Base-by-base conservation (phyloP, 441 rosid species). In the Erysimum cheiri region DNA sequence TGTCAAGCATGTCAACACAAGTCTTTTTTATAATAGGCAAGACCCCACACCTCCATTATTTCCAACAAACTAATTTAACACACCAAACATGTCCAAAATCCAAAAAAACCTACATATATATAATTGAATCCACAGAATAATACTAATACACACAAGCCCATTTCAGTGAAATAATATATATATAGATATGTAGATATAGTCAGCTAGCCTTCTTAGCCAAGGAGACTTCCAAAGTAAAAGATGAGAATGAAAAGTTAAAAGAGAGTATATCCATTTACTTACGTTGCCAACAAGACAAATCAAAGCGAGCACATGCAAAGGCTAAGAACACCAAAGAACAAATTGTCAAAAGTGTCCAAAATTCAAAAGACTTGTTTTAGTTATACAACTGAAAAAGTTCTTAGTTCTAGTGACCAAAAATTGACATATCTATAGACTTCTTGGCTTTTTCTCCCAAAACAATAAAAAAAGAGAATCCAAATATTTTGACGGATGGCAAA, bases 21-120 rank as follows among this genome's bases (percentile, higher is more conserved):
- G 39, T 61, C 24, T 43, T 56, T 55, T 60, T 64, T 61, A 61
- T 60, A 58, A 44, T 60, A 60, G 74, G 71, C 35, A 47, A 63
- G 82, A 77, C 85, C 85, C 84, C 83, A 64, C 79, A 4, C 4
- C 76, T 52, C 59, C 32, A 69, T 71, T 74, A 70, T 70, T 64
- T 69, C 80, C 63, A 67, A 60, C 69, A 32, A 49, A 67, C 64
- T 64, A 70, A 36, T 66, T 76, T 41, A 63, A 68, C 32, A 41
- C 60, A 60, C 80, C 61, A 37, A 72, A 47, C 60, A 49, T 31
- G 44, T 60, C 76, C 47, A 63, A 73, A 66, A 46, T 58, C 54
- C 62, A 60, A 33, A 64, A 58, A 59, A 37, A 64, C 41, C 19
- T 60, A 22, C 24, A 31, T 17, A 36, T 17, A 19, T 24, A 35